Base-by-base conservation (phyloP, 2,329 filamentous ascomycete genomes). In the Fusarium scirpi region DNA sequence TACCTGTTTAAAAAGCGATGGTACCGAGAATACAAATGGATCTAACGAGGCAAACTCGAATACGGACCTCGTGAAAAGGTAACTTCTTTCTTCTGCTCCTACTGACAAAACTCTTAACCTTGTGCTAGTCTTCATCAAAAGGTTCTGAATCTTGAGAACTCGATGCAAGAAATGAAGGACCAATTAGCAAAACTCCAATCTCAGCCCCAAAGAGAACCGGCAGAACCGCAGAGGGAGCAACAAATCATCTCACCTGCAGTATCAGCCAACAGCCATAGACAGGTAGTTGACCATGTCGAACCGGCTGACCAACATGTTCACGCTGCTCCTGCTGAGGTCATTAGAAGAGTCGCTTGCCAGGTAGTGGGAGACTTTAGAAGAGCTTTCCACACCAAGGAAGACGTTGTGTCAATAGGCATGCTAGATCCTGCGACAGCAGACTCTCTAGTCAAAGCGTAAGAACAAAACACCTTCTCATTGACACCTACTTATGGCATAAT, bases 311-410 rank as follows among this genome's bases (percentile, higher is more conserved):
- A 63, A 22, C 46, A 64, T 15, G 52, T 70, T n/a, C 52, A 59
- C 18, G 58, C 46, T 11, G 52, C 67, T 11, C 67, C 67, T 15
- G 70, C 62, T 6, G 65, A 70, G 45, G 55, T 72, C 4, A 62
- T 72, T 6, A 47, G 69, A 44, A 58, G 49, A 5, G 69, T 72
- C 5, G 62, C 62, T 11, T 52, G 38, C 8, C 70, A 70, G 25
- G 53, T 72, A 3, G 60, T 40, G 18, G 58, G 67, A 2, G 62
- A 71, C 5, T 51, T 55, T 8, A 65, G 69, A 48, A 64, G 62
- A 34, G 22, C 56, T 1, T 67, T 72, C 4, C 45, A 64, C n/a
- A 54, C 54, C 3, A 55, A 61, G 22, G 47, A 70, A 24, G 65
- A 67, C 3, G 34, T 72, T 9, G 58, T 72, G 8, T 52, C 62